Conservation (phyloP, 1,139 yeast genomes). For the Debaryomyces sp. region DNA sequence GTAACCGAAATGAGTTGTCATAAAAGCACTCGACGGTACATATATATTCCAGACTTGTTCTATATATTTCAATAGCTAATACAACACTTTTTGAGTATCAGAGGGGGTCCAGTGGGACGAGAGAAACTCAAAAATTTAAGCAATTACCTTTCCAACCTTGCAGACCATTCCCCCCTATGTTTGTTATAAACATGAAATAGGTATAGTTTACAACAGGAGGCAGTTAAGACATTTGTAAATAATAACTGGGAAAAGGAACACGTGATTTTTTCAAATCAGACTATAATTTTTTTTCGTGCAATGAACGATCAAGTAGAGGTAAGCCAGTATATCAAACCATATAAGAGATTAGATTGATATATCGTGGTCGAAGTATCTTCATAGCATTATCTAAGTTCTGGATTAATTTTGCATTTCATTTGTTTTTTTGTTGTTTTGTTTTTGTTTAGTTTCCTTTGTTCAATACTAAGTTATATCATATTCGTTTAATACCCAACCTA, state of each 20-base stretch:
- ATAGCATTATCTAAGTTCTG: neutral
- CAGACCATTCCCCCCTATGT: too few relatives aligned
- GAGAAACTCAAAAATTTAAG: too few relatives aligned
- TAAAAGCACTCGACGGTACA: too few relatives aligned
- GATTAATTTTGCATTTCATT: neutral
- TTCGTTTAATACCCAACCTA: conserved; percentile 6
- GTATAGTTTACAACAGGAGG: too few relatives aligned
- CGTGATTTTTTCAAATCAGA: neutral
- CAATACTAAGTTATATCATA: conserved; percentile 2
- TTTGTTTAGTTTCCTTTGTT: conserved; percentile 1
- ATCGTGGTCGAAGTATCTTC: neutral
- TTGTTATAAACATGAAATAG: too few relatives aligned
- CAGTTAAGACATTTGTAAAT: too few relatives aligned
- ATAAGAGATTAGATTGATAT: neutral
- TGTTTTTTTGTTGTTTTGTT: neutral
- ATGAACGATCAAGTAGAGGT: neutral
- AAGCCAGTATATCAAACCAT: neutral
- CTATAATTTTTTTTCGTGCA: conserved; percentile 1
- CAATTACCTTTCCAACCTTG: too few relatives aligned
- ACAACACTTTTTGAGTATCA: too few relatives aligned
- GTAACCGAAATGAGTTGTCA: too few relatives aligned
- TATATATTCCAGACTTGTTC: too few relatives aligned
- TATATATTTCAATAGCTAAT: too few relatives aligned
- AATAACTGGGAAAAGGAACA: neutral
- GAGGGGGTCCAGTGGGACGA: too few relatives aligned